These are phyloP conservation scores for Trichopus zeylanicus DNA, from an alignment of 116 monocot species.

Conservation along the genomic window DNA sequence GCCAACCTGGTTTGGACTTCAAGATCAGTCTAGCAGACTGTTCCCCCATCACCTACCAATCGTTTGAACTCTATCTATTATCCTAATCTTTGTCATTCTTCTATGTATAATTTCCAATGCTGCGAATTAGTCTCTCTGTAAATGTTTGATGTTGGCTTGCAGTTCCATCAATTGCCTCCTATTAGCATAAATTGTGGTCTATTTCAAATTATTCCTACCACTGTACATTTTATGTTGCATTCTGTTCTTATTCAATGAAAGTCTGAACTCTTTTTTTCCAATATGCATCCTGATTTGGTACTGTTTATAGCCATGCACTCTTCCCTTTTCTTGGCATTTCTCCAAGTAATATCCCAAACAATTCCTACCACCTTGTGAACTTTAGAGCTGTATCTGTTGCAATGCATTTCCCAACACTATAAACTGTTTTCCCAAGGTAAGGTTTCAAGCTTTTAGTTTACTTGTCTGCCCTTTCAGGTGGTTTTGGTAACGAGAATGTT, in stretches of 20 bases:
- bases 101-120: no score
- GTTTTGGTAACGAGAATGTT: slow-evolving; percentile 79
- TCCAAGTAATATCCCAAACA: slow-evolving; percentile 7
- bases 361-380: background rate
- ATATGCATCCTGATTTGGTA: slow-evolving; percentile 72
- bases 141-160: no score
- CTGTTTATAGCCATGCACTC: slow-evolving; percentile 60
- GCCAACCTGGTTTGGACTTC: no score
- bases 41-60: no score
- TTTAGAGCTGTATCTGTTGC: background rate
- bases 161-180: no score
- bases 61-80: no score
- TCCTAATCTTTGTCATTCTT: no score
- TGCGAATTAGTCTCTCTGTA: no score
- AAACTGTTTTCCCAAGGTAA: slow-evolving; percentile 2
- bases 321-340: slow-evolving; percentile 6
- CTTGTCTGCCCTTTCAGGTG: slow-evolving; percentile 37
- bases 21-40: no score
- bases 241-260: background rate
- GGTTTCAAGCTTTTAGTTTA: background rate
- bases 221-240: slow-evolving; percentile 2
- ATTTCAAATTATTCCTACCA: no score
- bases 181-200: no score
- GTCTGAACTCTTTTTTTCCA: slow-evolving; percentile 3
- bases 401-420: background rate